These are phyloP conservation scores for Fraxinus velutina DNA, from an alignment of 305 asterid genomes.

Conservation along the genomic window DNA sequence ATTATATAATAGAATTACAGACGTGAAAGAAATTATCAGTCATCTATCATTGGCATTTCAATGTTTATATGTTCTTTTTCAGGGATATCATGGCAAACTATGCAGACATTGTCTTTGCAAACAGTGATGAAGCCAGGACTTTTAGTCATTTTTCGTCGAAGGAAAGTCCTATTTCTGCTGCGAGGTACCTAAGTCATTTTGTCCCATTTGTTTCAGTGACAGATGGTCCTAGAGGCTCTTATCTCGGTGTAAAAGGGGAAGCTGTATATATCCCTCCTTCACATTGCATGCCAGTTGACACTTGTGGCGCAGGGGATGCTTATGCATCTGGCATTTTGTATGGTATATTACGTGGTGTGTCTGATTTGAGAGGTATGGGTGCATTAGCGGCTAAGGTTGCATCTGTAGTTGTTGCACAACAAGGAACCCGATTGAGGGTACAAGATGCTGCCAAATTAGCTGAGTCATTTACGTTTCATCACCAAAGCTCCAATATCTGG, in stretches of 20 bases:
- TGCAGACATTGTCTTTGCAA: conserved; percentile 84
- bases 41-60: not conserved
- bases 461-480: conserved; percentile 48
- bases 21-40: not conserved
- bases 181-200: conserved; percentile 90
- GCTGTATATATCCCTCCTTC: conserved; percentile 89
- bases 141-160: conserved; percentile 68
- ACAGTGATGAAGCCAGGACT: conserved; percentile 81
- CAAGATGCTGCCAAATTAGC: conserved; percentile 66
- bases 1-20: not conserved
- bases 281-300: conserved; percentile 71
- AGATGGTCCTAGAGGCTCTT: conserved; percentile 88
- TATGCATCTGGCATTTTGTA: conserved; percentile 91
- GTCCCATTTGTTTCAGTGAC: conserved; percentile 93
- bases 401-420: conserved; percentile 82
- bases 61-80: conserved; percentile 6
- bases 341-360: conserved; percentile 56
- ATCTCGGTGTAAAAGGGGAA: conserved; percentile 90
- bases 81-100: conserved; percentile 87
- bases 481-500: conserved; percentile 43
- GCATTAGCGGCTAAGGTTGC: conserved; percentile 85
- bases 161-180: conserved; percentile 73
- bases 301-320: conserved; percentile 99
- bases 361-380: conserved; percentile 78
- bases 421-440: conserved; percentile 85